phyloP scores from a whole-genome alignment of 148 eudicot genomes.

The Limonium bicolor region DNA sequence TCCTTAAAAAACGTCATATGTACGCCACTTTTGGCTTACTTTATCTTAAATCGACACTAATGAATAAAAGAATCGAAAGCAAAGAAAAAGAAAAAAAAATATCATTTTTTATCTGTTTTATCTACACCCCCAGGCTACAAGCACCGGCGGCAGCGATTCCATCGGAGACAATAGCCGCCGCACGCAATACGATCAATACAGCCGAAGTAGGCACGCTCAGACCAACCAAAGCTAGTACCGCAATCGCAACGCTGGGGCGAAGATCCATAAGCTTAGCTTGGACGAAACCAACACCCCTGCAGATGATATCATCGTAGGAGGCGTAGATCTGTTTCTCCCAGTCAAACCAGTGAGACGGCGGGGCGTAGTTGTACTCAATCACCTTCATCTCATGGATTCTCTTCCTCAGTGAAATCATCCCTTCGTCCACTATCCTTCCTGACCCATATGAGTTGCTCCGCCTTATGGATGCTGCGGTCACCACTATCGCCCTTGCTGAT shows the following conservation, averaged over 20 bases:
- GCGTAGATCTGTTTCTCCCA: constrained; percentile 40
- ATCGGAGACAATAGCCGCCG: not conserved
- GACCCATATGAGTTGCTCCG: constrained; percentile 21
- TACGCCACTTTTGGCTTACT: too few species aligned
- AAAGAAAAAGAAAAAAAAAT: too few species aligned
- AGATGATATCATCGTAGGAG: constrained; percentile 20
- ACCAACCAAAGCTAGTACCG: constrained; percentile 12
- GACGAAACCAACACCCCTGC: constrained; percentile 18
- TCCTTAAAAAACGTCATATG: too few species aligned
- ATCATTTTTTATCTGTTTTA: too few species aligned
- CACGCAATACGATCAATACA: constrained; percentile 10
- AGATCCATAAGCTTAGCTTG: constrained; percentile 24
- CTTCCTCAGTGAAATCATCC: constrained; percentile 28
- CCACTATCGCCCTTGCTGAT: not conserved
- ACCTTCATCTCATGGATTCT: constrained; percentile 35
- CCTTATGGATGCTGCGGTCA: constrained; percentile 3
- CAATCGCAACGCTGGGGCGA: constrained; percentile 30
- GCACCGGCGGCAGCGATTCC: not conserved
- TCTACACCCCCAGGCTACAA: too few species aligned
- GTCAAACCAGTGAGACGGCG: constrained; percentile 32
- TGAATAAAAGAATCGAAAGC: too few species aligned
- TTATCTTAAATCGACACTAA: too few species aligned
- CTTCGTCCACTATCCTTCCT: constrained; percentile 25
- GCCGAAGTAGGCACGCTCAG: constrained; percentile 27
- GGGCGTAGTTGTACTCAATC: constrained; percentile 21